Evolutionary conservation across 2,329 filamentous ascomycete genomes (phyloP), one percentile per base, ranked within the genome.

Genomic region (Cytospora chrysosperma): DNA sequence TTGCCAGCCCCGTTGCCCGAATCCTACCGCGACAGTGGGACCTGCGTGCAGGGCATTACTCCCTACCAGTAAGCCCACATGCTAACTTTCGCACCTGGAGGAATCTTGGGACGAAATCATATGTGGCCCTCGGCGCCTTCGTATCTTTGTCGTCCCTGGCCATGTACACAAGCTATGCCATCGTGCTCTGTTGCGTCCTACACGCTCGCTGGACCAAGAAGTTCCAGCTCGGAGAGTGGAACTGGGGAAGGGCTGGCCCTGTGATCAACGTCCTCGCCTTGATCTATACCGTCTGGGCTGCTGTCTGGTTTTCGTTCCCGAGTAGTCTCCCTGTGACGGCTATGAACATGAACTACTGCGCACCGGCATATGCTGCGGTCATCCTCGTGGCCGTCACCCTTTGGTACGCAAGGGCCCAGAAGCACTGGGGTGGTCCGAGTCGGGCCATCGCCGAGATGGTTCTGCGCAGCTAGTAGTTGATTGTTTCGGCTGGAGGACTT

Each of bases 51-150:
- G 12, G 30, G 8, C 30, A 1, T 3, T 12, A 37, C 34, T 3
- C 17, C 34, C 6, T 21, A 2, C 8, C 17, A 43, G 8, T 7
- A n/a, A 10, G 19, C 7, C 6, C 1, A 7, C 5, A 21, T 43
- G 19, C n/a, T 47, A 3, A 47, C 2, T 13, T 24, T 10, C n/a
- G 13, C 2, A n/a, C 9, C 10, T 13, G 9, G 10, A 21, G 43
- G 53, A 78, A 78, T 56, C 71, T 80, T 54, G 76, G 75, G 19
- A 75, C 72, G n/a, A 72, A 70, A 13, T 71, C 75, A 1, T 70
- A 69, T 50, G 66, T 69, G 13, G 77, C 77, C 0, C 74, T 79
- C 24, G 72, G 71, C 19, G 77, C 76, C 8, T 75, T 79, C 37
- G 72, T 75, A 13, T 72, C 76, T 2, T 71, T 80, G 17, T 74